Evolutionary conservation across 2,329 filamentous ascomycete species (phyloP).

Genomic region (Venturiaceae sp.): DNA sequence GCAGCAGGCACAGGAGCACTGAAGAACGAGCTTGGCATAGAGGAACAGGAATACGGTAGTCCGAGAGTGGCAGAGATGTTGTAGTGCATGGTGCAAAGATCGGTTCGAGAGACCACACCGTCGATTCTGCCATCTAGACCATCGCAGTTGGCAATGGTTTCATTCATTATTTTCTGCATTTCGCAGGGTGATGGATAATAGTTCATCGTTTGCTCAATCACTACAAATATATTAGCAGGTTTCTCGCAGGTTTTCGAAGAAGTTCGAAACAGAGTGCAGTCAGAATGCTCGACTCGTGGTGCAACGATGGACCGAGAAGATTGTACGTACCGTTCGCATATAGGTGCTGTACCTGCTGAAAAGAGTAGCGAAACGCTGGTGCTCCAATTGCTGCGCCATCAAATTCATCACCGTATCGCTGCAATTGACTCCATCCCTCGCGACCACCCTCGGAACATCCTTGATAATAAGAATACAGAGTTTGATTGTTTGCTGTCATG

Average conservation of each 20-base stretch:
- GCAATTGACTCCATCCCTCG: constrained; percentile 39
- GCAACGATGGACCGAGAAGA: not conserved
- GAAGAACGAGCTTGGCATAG: constrained; percentile 13
- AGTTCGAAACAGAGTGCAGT: no score
- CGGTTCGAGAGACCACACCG: constrained; percentile 41
- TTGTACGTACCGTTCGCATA: constrained; percentile 16
- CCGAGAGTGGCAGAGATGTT: constrained; percentile 38
- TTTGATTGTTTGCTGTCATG: no score
- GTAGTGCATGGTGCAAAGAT: constrained; percentile 37
- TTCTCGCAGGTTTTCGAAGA: no score
- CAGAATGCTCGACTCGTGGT: no score
- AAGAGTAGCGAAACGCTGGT: constrained; percentile 36
- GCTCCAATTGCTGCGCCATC: constrained; percentile 37
- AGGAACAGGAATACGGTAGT: constrained; percentile 33
- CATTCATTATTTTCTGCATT: constrained; percentile 42
- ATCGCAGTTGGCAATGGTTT: constrained; percentile 46
- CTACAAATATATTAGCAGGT: constrained; percentile 1
- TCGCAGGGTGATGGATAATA: constrained; percentile 37
- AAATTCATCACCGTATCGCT: constrained; percentile 40
- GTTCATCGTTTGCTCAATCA: constrained; percentile 28
- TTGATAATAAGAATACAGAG: no score
- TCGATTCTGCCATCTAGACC: constrained; percentile 45
- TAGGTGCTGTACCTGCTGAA: constrained; percentile 37
- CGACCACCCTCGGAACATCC: no score
- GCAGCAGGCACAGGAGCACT: constrained; percentile 16